These are phyloP conservation scores for Neodidymelliopsis sp. DNA, from an alignment of 2,329 filamentous ascomycete genomes.

Conservation along the genomic window DNA sequence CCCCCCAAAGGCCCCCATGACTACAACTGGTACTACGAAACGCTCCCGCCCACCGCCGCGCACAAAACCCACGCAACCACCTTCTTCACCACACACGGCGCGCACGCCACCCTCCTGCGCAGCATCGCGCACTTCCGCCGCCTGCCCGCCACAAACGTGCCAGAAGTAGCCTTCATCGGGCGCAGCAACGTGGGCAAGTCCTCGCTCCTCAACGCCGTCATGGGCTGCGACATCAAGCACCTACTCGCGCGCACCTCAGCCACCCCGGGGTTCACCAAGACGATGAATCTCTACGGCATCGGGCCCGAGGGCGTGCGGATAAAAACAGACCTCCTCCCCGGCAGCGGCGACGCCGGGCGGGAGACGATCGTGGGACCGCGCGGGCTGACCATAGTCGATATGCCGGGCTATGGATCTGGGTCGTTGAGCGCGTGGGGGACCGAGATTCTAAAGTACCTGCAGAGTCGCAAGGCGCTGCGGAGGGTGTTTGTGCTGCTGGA, in stretches of 20 bases:
- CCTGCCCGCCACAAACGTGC: conserved; percentile 62
- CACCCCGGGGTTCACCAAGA: conserved; percentile 67
- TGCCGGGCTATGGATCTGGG: conserved; percentile 74
- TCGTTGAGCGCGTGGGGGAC: conserved; percentile 68
- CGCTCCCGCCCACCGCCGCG: conserved; percentile 32
- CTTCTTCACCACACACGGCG: conserved; percentile 52
- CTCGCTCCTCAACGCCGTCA: conserved; percentile 69
- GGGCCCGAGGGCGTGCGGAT: conserved; percentile 47
- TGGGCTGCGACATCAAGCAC: conserved; percentile 53
- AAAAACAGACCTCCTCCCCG: conserved; percentile 21
- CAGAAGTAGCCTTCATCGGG: conserved; percentile 72
- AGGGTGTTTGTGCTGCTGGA: conserved; percentile 72
- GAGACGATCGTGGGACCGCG: conserved; percentile 48
- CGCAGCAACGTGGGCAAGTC: conserved; percentile 76
- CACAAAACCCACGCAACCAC: conserved; percentile 52
- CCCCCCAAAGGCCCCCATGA: conserved; percentile 17
- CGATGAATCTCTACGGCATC: conserved; percentile 72
- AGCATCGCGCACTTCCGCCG: conserved; percentile 66
- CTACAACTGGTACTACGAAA: conserved; percentile 48
- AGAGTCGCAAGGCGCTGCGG: conserved; percentile 66
- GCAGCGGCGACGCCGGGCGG: conserved; percentile 4
- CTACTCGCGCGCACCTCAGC: conserved; percentile 58
- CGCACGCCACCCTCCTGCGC: conserved; percentile 63
- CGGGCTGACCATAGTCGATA: conserved; percentile 69
- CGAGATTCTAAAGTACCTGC: conserved; percentile 74